Evolutionary conservation across 208 protist genomes (phyloP), one percentile per base, ranked within the genome.

Genomic region (Angomonas deanei): DNA sequence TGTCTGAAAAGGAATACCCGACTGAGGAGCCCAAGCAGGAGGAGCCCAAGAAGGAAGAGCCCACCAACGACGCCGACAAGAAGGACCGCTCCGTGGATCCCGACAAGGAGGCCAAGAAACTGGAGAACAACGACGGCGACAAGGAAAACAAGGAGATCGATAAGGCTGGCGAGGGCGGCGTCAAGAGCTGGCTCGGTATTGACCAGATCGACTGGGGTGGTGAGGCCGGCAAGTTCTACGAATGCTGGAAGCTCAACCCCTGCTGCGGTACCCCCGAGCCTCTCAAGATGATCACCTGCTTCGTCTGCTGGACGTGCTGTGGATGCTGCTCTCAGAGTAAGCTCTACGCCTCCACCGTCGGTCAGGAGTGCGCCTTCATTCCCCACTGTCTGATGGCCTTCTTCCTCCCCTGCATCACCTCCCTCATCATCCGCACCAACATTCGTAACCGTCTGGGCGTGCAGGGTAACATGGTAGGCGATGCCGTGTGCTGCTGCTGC

Each of bases 121-220:
- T n/a, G n/a, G n/a, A n/a, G n/a, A n/a, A n/a, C n/a, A n/a, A n/a
- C n/a, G n/a, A n/a, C n/a, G n/a, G n/a, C n/a, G n/a, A n/a, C n/a
- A n/a, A n/a, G n/a, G 62, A 48, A 36, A 52, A 68, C 52, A 26
- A 30, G 55, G 62, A 68, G 49, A 52, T 52, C 33, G 62, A 52
- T 36, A 61, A 58, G 33, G 62, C 39, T 28, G 30, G 11, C 48
- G 36, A 36, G 27, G 62, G 50, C 19, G 62, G 53, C 32, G 33
- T 36, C 23, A 68, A 57, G 62, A 47, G 62, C 62, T 68, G 48
- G 50, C 36, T 78, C 47, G 52, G 34, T 55, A 8, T 42, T 8
- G 74, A 83, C 59, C 80, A 91, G 70, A 71, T 72, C 17, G 64
- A 69, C 31, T 86, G 80, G 79, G 64, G 69, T 21, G 80, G 84